A percentile compares a stretch with the other conserved stretches of the same genome.
These are phyloP conservation scores for Trypanosomatidae sp. DNA, from an alignment of 208 protist genomes.

Conservation along the genomic window DNA sequence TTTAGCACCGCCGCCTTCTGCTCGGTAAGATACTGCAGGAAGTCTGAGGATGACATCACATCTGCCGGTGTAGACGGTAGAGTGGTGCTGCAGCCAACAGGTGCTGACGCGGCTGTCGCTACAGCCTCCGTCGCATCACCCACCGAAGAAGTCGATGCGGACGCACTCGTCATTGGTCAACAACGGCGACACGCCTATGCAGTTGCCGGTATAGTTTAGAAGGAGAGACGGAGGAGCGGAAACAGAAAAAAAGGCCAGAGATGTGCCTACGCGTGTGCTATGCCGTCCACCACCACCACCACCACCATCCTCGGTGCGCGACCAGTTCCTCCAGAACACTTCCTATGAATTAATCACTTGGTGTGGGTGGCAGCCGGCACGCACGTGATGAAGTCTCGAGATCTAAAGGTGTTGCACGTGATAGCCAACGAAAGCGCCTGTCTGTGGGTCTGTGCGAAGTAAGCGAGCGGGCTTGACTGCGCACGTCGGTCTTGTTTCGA, in stretches of 20 bases:
- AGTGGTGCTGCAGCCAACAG: not conserved
- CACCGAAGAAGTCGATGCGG: not conserved
- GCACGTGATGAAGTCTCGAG: not conserved
- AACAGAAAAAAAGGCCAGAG: not conserved
- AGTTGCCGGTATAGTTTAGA: not conserved
- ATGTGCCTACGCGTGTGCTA: not conserved
- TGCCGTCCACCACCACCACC: not conserved
- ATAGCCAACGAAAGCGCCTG: not conserved
- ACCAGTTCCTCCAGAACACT: not conserved
- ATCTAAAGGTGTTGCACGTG: not conserved
- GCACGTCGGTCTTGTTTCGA: not conserved
- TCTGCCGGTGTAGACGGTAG: not conserved
- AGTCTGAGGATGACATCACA: slow-evolving; percentile 3
- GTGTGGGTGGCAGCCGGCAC: not conserved
- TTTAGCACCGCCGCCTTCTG: slow-evolving; percentile 10
- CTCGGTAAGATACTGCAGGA: slow-evolving; percentile 1
- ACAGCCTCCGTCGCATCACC: not conserved
- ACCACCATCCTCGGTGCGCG: not conserved
- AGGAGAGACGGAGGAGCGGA: not conserved
- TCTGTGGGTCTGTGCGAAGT: not conserved
- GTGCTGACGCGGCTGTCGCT: not conserved
- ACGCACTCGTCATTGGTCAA: not conserved
- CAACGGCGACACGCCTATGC: not conserved
- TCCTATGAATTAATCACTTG: not conserved
- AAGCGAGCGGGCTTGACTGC: not conserved